Percentiles rank a stretch among this genome's conserved stretches.
These are phyloP conservation scores for Berberis thunbergii DNA, from an alignment of 164 flowering plant genomes.

Conservation along the genomic window DNA sequence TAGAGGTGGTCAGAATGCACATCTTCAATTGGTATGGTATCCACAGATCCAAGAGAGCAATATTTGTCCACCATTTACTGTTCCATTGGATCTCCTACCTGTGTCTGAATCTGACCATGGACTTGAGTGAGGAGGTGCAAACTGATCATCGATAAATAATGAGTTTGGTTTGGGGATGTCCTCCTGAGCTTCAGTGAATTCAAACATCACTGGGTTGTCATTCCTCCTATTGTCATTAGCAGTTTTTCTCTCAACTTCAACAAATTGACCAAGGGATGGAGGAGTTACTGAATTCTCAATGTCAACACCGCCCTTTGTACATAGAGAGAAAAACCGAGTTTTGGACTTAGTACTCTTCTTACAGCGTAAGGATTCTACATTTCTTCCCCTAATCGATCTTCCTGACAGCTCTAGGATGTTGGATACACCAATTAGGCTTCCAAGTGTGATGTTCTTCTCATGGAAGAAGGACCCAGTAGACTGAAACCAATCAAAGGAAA, in stretches of 20 bases:
- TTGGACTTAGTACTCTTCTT: conserved; percentile 34
- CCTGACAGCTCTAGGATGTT: conserved; percentile 52
- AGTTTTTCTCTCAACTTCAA: conserved; percentile 61
- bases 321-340: conserved; percentile 50
- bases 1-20: too few species aligned
- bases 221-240: conserved; percentile 30
- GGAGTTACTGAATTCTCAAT: conserved; percentile 16
- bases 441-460: conserved; percentile 78
- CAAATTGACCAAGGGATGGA: conserved; percentile 68
- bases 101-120: conserved; percentile 17
- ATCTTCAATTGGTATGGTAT: too few species aligned
- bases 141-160: conserved; percentile 38
- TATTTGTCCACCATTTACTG: too few species aligned
- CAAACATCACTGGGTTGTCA: conserved; percentile 19
- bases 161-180: conserved; percentile 30
- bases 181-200: conserved; percentile 17
- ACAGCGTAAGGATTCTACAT: conserved; percentile 17
- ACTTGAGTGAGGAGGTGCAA: conserved; percentile 51
- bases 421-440: conserved; percentile 68
- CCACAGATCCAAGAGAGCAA: too few species aligned
- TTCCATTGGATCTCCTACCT: conserved; percentile 15
- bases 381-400: conserved; percentile 43
- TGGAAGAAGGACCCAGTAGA: conserved; percentile 82
- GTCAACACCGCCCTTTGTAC: conserved; percentile 19
- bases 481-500: conserved; percentile 24